A percentile compares a stretch with the other conserved stretches of the same genome.
Evolutionary conservation across 2,329 filamentous ascomycete genomes (phyloP).

Genomic region (Aspergillus hortae): DNA sequence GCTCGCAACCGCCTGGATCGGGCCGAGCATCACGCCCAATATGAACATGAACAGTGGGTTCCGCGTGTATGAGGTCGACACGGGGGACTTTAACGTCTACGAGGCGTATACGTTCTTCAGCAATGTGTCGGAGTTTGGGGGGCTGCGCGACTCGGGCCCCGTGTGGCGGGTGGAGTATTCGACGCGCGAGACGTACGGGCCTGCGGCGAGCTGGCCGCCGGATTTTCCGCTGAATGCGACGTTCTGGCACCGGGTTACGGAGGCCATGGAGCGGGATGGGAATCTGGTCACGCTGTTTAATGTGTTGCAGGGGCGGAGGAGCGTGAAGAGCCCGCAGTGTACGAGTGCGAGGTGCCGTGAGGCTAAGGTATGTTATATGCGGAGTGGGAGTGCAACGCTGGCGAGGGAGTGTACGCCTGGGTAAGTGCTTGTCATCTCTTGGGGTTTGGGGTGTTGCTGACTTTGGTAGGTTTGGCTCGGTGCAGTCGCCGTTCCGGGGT

Average conservation of each 20-base stretch:
- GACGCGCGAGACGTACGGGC: slow-evolving; percentile 49
- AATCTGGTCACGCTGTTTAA: slow-evolving; percentile 51
- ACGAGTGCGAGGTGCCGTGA: slow-evolving; percentile 49
- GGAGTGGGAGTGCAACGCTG: slow-evolving; percentile 52
- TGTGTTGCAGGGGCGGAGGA: slow-evolving; percentile 51
- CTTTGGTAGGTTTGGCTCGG: not conserved
- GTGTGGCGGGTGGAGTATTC: slow-evolving; percentile 51
- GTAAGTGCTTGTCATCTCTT: slow-evolving; percentile 17
- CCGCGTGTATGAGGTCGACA: slow-evolving; percentile 55
- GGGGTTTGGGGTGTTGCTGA: not conserved
- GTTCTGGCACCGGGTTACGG: slow-evolving; percentile 58
- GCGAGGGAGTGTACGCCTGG: slow-evolving; percentile 53
- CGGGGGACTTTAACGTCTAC: slow-evolving; percentile 51
- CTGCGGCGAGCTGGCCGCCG: slow-evolving; percentile 43
- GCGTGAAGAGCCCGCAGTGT: slow-evolving; percentile 50
- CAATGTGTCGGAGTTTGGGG: slow-evolving; percentile 46
- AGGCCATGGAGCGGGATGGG: slow-evolving; percentile 52
- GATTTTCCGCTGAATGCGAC: slow-evolving; percentile 55
- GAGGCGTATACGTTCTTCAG: slow-evolving; percentile 53
- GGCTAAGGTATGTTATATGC: slow-evolving; percentile 59
- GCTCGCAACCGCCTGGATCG: slow-evolving; percentile 51
- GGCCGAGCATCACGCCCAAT: slow-evolving; percentile 51
- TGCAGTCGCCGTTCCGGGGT: not conserved
- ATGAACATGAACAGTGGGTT: slow-evolving; percentile 54
- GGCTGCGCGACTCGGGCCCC: slow-evolving; percentile 42